Conservation (phyloP, 1,139 yeast genomes). For the Yamadazyma sp. region DNA sequence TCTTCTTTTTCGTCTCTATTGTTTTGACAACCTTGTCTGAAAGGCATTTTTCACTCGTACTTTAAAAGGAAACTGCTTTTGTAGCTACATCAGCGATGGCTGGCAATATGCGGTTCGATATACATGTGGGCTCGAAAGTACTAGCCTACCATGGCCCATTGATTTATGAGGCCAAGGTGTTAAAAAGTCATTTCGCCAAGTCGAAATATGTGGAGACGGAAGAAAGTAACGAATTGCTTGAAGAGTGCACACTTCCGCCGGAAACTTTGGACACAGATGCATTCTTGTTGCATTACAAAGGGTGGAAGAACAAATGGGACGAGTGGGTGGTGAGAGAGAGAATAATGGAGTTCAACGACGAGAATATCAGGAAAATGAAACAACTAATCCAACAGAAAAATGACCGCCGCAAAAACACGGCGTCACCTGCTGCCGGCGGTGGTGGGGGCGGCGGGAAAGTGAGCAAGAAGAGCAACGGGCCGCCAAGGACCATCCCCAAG, state of each 20-base stretch:
- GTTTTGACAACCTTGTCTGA: slow-evolving; percentile 3
- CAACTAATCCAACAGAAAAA: slow-evolving; percentile 53
- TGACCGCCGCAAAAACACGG: slow-evolving; percentile 21
- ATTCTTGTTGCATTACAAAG: slow-evolving; percentile 83
- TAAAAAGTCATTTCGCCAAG: slow-evolving; percentile 61
- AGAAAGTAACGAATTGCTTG: slow-evolving; percentile 39
- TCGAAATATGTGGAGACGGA: slow-evolving; percentile 31
- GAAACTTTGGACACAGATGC: slow-evolving; percentile 40
- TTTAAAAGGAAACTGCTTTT: too few species aligned
- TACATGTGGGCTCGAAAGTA: slow-evolving; percentile 43
- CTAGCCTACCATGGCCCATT: slow-evolving; percentile 91
- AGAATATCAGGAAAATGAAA: slow-evolving; percentile 67
- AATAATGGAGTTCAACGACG: slow-evolving; percentile 67
- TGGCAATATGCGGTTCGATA: background rate
- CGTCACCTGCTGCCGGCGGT: slow-evolving; percentile 6
- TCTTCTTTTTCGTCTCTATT: slow-evolving; percentile 2
- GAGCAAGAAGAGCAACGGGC: slow-evolving; percentile 6
- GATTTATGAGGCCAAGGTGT: slow-evolving; percentile 82
- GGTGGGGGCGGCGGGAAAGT: slow-evolving; percentile 3
- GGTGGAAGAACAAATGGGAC: slow-evolving; percentile 97
- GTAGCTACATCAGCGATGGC: background rate
- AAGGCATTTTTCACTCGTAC: background rate
- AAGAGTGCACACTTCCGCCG: slow-evolving; percentile 29
- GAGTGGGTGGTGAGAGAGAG: slow-evolving; percentile 87
- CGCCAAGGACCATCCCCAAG: slow-evolving; percentile 2